phyloP scores from a whole-genome alignment of 2,329 filamentous ascomycete species.

The Leptosphaerulina australis region DNA sequence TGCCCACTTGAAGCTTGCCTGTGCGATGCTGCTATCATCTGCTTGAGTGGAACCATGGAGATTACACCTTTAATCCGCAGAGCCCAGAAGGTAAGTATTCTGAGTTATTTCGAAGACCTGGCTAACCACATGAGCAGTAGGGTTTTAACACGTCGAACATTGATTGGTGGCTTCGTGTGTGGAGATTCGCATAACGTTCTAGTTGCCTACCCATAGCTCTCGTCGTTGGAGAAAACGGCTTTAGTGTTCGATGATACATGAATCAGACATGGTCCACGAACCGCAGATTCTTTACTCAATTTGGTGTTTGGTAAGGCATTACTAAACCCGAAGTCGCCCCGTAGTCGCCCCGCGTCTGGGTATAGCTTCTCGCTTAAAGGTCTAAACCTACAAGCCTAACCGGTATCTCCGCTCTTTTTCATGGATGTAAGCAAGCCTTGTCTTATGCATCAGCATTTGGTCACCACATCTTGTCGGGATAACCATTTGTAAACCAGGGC shows the following conservation, averaged over 20 bases:
- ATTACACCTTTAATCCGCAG: conserved; percentile 1
- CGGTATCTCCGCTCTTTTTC: conserved; percentile 12
- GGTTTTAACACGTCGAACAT: neutral
- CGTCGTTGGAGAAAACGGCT: neutral
- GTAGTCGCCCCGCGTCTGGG: neutral
- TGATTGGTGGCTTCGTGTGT: neutral
- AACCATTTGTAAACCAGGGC: neutral
- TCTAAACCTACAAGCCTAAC: conserved; percentile 15
- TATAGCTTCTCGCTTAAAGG: conserved; percentile 15
- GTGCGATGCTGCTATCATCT: conserved; percentile 2
- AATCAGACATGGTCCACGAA: neutral
- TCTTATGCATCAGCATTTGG: conserved; percentile 29
- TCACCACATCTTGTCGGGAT: neutral
- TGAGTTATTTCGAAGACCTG: conserved; percentile 11
- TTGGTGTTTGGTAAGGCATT: conserved; percentile 30
- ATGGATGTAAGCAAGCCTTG: conserved; percentile 27
- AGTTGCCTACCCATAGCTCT: neutral
- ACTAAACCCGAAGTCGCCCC: neutral
- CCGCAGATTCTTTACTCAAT: neutral
- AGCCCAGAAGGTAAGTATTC: neutral
- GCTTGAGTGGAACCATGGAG: conserved; percentile 6
- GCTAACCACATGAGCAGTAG: neutral
- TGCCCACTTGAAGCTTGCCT: neutral
- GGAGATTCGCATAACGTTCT: neutral
- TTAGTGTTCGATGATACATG: neutral